These are phyloP conservation scores for Hyaloscypha hepaticicola DNA, from an alignment of 495 filamentous ascomycete genomes.

Conservation along the genomic window DNA sequence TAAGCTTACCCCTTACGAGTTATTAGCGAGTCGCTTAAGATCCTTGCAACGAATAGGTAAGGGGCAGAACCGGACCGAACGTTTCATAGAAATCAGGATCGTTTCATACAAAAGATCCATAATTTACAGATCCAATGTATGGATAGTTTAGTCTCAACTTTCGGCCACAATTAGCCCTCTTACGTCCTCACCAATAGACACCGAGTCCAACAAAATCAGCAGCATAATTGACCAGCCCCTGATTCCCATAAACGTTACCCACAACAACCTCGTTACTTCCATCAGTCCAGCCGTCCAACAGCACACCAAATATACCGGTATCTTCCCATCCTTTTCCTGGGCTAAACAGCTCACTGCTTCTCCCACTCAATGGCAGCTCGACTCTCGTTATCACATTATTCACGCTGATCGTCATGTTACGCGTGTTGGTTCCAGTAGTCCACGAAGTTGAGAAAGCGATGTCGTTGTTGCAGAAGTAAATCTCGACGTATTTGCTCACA, in stretches of 20 bases:
- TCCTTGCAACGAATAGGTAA: too few species aligned
- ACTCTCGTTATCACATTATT: slow-evolving; percentile 39
- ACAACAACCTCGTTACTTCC: slow-evolving; percentile 41
- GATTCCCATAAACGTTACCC: slow-evolving; percentile 36
- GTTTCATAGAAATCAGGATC: too few species aligned
- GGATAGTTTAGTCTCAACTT: too few species aligned
- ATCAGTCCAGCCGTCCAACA: slow-evolving; percentile 39
- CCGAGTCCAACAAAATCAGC: slow-evolving; percentile 39
- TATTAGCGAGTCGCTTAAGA: too few species aligned
- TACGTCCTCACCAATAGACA: slow-evolving; percentile 18
- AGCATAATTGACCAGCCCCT: slow-evolving; percentile 36
- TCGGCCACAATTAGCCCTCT: too few species aligned
- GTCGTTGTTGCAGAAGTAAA: slow-evolving; percentile 49
- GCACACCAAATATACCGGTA: slow-evolving; percentile 38
- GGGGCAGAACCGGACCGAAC: too few species aligned
- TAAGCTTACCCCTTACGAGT: too few species aligned
- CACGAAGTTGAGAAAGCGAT: slow-evolving; percentile 40
- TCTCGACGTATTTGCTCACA: slow-evolving; percentile 36
- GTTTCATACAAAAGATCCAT: too few species aligned
- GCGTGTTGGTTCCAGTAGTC: slow-evolving; percentile 39
- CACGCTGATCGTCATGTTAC: slow-evolving; percentile 42
- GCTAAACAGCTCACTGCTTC: slow-evolving; percentile 44
- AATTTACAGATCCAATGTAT: too few species aligned
- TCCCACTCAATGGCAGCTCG: slow-evolving; percentile 42
- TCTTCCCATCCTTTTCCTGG: slow-evolving; percentile 47